Base-by-base conservation (phyloP, 1,284 basidiomycete genomes). In the Caloboletus firmus region DNA sequence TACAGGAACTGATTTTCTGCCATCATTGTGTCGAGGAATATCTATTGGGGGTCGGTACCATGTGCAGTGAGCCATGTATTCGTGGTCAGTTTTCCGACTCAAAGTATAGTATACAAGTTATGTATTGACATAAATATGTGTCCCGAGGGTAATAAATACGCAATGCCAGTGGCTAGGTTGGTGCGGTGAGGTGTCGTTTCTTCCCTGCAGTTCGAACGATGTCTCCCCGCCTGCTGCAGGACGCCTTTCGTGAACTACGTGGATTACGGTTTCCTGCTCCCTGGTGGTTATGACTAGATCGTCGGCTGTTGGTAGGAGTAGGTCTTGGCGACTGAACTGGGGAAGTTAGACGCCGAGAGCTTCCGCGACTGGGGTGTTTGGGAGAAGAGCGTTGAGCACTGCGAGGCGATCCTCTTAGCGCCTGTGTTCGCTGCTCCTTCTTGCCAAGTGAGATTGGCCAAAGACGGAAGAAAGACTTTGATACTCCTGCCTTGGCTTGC, bases 51-150 rank as follows among this genome's bases (percentile, higher is more conserved):
- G 36, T 28, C 15, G 36, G 49, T 34, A 37, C 28, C 9, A 31
- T 30, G 41, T n/a, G 32, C 42, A 45, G 13, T 40, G 36, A 37
- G 42, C 32, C 22, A 22, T 32, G n/a, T 31, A 17, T 44, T 40
- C 32, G 34, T 31, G 49, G 45, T 31, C n/a, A 20, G n/a, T 31
- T 34, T 26, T 47, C 32, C 18, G 34, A 49, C 32, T 36, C 36
- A 24, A 57, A 46, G 24, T 22, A 39, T 35, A 22, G 20, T 22
- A 48, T 40, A 34, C 36, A 50, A 46, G 49, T 40, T 46, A 55
- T 58, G 43, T 56, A 46, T 22, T 45, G 40, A 45, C 39, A 59
- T 69, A 66, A 65, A 66, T 65, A 57, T 45, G 39, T 57, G 45
- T 48, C 46, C 44, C 10, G 22, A 9, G 39, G n/a, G 52, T 45